These are phyloP conservation scores for Rhizoclosmatium globosum DNA, from an alignment of 192 early-diverging fungal genomes.

Conservation along the genomic window DNA sequence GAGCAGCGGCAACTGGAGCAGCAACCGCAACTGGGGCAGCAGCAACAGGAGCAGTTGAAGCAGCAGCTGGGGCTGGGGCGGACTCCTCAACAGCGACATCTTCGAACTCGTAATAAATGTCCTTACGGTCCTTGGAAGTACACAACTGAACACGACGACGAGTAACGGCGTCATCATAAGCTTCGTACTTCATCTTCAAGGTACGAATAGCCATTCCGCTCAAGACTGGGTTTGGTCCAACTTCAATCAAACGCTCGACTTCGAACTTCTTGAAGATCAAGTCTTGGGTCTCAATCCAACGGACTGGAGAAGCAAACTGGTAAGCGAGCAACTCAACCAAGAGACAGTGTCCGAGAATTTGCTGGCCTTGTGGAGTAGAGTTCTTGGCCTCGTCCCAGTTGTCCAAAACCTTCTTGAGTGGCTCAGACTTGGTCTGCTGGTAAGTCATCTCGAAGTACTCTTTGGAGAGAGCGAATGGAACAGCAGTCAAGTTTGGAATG, in stretches of 20 bases:
- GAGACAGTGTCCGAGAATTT: slow-evolving; percentile 85
- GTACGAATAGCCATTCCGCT: slow-evolving; percentile 94
- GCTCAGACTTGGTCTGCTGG: slow-evolving; percentile 74
- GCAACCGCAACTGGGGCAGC: slow-evolving; percentile 64
- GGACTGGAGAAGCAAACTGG: slow-evolving; percentile 92
- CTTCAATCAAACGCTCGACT: slow-evolving; percentile 88
- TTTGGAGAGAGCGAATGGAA: slow-evolving; percentile 83
- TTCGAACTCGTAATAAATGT: slow-evolving; percentile 94
- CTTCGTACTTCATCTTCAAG: slow-evolving; percentile 96
- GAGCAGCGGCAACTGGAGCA: slow-evolving; percentile 57
- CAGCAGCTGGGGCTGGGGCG: slow-evolving; percentile 55
- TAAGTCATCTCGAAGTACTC: slow-evolving; percentile 79
- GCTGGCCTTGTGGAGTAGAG: slow-evolving; percentile 78
- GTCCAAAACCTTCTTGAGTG: slow-evolving; percentile 80
- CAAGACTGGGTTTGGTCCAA: slow-evolving; percentile 89
- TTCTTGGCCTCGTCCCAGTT: slow-evolving; percentile 78
- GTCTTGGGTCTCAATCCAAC: slow-evolving; percentile 96
- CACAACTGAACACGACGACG: slow-evolving; percentile 89
- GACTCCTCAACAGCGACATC: slow-evolving; percentile 61
- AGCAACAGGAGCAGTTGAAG: slow-evolving; percentile 54
- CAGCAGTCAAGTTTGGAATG: slow-evolving; percentile 94
- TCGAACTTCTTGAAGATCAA: slow-evolving; percentile 80
- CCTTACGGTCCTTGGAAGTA: slow-evolving; percentile 88
- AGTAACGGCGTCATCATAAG: slow-evolving; percentile 93
- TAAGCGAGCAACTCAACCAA: slow-evolving; percentile 90